phyloP scores from a whole-genome alignment of 2,329 filamentous ascomycete species.

The Moelleriella libera region DNA sequence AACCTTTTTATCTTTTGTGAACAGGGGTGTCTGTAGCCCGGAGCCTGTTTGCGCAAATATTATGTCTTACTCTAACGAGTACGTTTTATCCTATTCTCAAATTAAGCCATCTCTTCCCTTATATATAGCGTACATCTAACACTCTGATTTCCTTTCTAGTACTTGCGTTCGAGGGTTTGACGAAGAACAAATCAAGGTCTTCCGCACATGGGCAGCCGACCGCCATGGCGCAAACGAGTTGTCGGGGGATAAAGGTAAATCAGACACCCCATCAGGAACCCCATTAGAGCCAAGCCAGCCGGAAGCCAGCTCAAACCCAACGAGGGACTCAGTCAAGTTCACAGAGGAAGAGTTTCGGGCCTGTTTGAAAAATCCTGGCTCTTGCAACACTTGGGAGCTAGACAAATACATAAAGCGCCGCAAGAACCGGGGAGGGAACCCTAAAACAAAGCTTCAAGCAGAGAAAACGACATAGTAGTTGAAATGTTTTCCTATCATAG shows the following conservation, averaged over 20 bases:
- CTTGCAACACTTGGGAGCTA: neutral
- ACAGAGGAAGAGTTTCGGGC: neutral
- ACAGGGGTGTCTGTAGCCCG: neutral
- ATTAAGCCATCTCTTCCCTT: neutral
- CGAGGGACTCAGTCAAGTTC: neutral
- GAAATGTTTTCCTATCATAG: neutral
- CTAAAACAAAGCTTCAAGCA: neutral
- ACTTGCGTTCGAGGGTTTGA: neutral
- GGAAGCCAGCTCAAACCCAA: neutral
- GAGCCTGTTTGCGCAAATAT: neutral
- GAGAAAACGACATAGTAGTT: neutral
- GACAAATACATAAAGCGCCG: neutral
- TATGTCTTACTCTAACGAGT: neutral
- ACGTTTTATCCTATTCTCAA: neutral
- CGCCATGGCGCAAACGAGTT: neutral
- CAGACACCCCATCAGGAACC: neutral
- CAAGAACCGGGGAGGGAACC: neutral
- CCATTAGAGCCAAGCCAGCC: neutral
- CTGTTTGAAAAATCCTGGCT: neutral
- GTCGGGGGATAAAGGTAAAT: neutral
- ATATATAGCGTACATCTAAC: neutral
- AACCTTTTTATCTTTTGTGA: neutral
- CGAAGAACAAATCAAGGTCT: neutral
- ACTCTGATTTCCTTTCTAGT: neutral
- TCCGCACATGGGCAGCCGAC: neutral